Conservation (phyloP, 208 protist species). For the Trypanosoma cruzi region DNA sequence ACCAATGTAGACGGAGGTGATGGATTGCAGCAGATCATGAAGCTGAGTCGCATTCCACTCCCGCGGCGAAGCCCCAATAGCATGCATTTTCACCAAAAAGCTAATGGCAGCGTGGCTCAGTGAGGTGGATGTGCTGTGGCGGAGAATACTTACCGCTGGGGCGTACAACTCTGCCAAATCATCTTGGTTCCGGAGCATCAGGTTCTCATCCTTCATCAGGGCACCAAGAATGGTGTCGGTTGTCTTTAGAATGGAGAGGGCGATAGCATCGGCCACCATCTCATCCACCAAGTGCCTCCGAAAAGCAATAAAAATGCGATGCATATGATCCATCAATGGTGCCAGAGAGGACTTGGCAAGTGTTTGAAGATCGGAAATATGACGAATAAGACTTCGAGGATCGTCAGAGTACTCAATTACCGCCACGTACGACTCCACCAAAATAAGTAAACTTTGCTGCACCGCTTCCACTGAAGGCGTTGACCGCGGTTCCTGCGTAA, state of each 20-base stretch:
- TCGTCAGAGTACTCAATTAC: conserved; percentile 87
- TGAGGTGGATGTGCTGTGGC: conserved; percentile 60
- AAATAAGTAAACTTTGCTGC: conserved; percentile 75
- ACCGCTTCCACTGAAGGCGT: conserved; percentile 54
- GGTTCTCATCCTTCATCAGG: conserved; percentile 60
- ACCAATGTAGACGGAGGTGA: conserved; percentile 79
- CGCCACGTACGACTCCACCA: conserved; percentile 83
- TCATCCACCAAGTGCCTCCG: conserved; percentile 64
- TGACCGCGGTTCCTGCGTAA: conserved; percentile 62
- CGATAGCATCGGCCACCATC: conserved; percentile 62
- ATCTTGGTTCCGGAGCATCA: conserved; percentile 80
- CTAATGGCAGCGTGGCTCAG: conserved; percentile 80
- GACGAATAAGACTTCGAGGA: conserved; percentile 67
- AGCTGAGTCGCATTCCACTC: conserved; percentile 48
- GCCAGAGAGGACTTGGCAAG: conserved; percentile 77
- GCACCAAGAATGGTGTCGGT: conserved; percentile 67
- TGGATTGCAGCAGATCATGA: conserved; percentile 69
- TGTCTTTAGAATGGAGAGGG: conserved; percentile 77
- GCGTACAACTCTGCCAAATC: conserved; percentile 81
- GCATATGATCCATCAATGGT: conserved; percentile 70
- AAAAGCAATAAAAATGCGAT: conserved; percentile 87
- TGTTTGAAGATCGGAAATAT: conserved; percentile 84
- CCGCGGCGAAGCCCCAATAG: conserved; percentile 53
- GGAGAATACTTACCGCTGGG: conserved; percentile 63
- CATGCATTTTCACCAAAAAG: conserved; percentile 79